phyloP scores from a whole-genome alignment of 495 filamentous ascomycete species.

The Trichocladium antarcticum region DNA sequence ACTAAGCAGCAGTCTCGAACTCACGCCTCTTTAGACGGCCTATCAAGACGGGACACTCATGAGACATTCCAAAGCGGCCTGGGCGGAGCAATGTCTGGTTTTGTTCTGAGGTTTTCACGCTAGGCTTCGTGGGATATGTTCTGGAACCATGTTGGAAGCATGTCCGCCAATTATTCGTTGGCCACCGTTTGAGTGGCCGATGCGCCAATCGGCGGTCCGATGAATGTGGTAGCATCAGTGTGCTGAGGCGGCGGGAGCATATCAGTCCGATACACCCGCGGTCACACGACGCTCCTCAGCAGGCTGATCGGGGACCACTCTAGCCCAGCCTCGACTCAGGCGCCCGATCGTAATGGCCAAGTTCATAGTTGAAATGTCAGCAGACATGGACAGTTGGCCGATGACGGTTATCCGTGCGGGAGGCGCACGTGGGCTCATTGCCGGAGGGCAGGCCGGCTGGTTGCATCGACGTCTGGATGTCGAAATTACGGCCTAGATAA shows the following conservation, averaged over 20 bases:
- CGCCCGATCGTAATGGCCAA: too few relatives aligned
- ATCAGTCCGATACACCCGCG: conserved; percentile 1
- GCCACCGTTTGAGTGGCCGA: conserved; percentile 28
- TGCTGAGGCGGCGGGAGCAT: neutral
- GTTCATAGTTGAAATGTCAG: too few relatives aligned
- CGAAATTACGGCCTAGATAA: neutral
- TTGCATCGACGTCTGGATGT: neutral
- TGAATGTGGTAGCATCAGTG: neutral
- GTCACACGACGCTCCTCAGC: conserved; percentile 14
- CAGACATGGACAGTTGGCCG: too few relatives aligned
- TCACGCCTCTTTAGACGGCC: too few relatives aligned
- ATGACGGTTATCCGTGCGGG: neutral
- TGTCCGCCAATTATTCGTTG: conserved; percentile 23
- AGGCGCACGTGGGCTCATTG: too few relatives aligned
- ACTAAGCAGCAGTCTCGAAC: too few relatives aligned
- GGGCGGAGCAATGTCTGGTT: conserved; percentile 15
- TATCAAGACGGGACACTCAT: too few relatives aligned
- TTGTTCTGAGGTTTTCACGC: conserved; percentile 16
- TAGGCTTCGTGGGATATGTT: conserved; percentile 17
- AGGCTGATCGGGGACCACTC: conserved; percentile 11
- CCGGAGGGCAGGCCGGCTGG: neutral
- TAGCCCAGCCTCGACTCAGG: too few relatives aligned
- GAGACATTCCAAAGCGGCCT: conserved; percentile 11
- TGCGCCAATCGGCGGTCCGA: conserved; percentile 14
- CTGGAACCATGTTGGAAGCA: conserved; percentile 28